Conservation (phyloP, 148 eudicot species). For the Amaranthus hypochondriacus region DNA sequence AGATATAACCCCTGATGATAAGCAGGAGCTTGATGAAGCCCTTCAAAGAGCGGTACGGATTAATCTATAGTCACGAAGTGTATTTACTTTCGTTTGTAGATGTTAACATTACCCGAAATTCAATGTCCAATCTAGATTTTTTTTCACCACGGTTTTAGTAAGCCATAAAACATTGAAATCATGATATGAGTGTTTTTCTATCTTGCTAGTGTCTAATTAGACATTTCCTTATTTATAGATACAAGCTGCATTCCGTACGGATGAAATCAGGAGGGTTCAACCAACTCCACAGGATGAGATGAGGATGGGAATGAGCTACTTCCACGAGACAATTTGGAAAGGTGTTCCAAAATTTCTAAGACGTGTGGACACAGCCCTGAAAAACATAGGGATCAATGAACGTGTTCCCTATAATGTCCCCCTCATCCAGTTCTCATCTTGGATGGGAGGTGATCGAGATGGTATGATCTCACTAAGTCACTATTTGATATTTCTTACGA, state of each 20-base stretch:
- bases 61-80: not conserved
- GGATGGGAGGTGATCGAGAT: constrained; percentile 99
- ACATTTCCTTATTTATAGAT: constrained; percentile 33
- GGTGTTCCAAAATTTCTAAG: constrained; percentile 90
- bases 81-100: not conserved
- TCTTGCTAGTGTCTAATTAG: too few relatives aligned
- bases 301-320: constrained; percentile 98
- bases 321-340: constrained; percentile 93
- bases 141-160: not conserved
- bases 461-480: constrained; percentile 42
- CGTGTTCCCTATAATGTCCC: constrained; percentile 95
- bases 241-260: constrained; percentile 91
- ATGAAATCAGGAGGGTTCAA: constrained; percentile 83
- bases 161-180: not conserved
- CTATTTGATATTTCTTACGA: not conserved
- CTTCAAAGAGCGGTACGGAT: constrained; percentile 73
- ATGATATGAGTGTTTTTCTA: not conserved
- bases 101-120: too few relatives aligned
- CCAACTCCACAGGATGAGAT: constrained; percentile 96
- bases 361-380: constrained; percentile 91
- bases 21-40: constrained; percentile 92
- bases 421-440: constrained; percentile 86
- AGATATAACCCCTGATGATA: constrained; percentile 86
- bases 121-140: too few relatives aligned
- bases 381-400: constrained; percentile 81